These are phyloP conservation scores for Leersia perrieri DNA, from an alignment of 176 grass and related monocot species.

Conservation along the genomic window DNA sequence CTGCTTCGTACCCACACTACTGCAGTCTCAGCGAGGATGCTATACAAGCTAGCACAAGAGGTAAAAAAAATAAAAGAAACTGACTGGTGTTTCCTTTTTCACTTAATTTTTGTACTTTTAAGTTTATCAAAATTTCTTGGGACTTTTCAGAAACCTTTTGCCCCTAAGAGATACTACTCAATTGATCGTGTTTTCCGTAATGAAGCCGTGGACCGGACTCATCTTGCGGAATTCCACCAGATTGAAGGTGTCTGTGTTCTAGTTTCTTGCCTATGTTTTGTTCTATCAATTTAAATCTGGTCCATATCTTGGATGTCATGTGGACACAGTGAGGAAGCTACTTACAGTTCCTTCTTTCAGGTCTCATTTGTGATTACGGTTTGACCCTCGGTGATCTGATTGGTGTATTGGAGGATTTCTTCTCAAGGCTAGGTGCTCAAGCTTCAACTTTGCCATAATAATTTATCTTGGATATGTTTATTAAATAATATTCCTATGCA, in stretches of 20 bases:
- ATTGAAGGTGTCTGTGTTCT: conserved; percentile 68
- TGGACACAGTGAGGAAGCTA: background rate
- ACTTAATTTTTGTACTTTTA: background rate
- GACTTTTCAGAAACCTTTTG: conserved; percentile 65
- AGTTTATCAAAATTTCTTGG: too few relatives aligned
- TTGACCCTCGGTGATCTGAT: conserved; percentile 91
- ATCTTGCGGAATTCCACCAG: conserved; percentile 98
- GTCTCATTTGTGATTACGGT: conserved; percentile 89
- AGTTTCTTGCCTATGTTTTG: conserved; percentile 7
- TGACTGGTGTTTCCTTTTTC: conserved; percentile 7
- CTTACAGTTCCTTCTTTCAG: conserved; percentile 43
- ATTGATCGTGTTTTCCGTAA: conserved; percentile 95
- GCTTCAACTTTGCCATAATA: background rate
- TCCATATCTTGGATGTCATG: background rate
- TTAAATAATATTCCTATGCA: background rate
- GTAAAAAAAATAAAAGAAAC: conserved; percentile 34
- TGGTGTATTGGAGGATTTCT: conserved; percentile 96
- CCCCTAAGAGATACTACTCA: conserved; percentile 89
- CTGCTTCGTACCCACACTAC: conserved; percentile 94
- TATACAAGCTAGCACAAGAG: conserved; percentile 88
- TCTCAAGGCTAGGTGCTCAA: conserved; percentile 73
- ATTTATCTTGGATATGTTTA: conserved; percentile 14
- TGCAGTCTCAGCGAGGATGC: conserved; percentile 97
- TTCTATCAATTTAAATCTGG: background rate
- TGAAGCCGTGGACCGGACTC: conserved; percentile 93